Evolutionary conservation across 805 yeast species (phyloP), one percentile per base, ranked within the genome.

Genomic region (Nadsonia fulvescens): DNA sequence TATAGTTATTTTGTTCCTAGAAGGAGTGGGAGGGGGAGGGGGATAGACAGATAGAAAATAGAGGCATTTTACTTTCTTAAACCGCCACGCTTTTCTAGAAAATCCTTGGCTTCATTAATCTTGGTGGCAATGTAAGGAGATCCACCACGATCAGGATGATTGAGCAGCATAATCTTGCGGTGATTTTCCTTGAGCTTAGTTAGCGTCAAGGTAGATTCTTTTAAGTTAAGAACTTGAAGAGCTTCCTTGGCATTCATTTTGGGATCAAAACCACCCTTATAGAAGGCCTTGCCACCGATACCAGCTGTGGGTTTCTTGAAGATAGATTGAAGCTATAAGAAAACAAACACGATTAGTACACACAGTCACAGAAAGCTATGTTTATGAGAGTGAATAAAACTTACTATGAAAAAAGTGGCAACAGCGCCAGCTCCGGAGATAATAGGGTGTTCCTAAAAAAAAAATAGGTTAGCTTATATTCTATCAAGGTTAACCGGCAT

Each of bases 201-300:
- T 31, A 43, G 37, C 5, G 54, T 48, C 17, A 57, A 38, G 5
- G 52, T 41, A 18, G 51, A 38, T 28, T 55, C 61, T 14, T 54
- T 37, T 40, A 82, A 56, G 42, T 74, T 76, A 39, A 86, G 63
- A 15, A 86, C 77, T 44, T 68, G 82, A 33, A 82, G 59, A 3
- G 95, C 95, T 47, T 86, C 98, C 39, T 66, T 72, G 23, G 83
- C 72, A 32, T 65, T 63, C 93, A 86, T 81, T 49, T 86, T 89
- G n/a, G 66, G 49, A 18, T 83, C 94, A 52, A 86, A 86, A 1
- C 93, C 79, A 31, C 96, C 98, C 46, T 71, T 79, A 45, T 61
- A 55, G 43, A 71, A 86, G 12, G 74, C 68, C 36, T 68, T 65
- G 7, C 75, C 75, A 30, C 60, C 57, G 12, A 64, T 46, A 20